Evolutionary conservation across 2,329 filamentous ascomycete species (phyloP), one percentile per base, ranked within the genome.

Genomic region (Teratosphaeria viscida): DNA sequence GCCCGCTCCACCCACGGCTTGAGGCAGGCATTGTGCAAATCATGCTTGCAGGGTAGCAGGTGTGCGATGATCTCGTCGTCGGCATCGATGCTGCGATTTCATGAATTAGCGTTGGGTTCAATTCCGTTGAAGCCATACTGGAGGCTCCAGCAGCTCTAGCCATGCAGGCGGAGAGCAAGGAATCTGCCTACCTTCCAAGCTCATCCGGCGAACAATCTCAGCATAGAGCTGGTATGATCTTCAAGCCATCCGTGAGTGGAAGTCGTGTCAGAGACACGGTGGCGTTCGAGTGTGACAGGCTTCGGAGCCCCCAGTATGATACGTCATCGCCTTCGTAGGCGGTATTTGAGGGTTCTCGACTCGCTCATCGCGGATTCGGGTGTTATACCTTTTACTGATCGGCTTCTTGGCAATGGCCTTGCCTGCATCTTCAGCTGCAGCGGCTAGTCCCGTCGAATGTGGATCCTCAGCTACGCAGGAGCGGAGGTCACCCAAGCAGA

Each of bases 1-100:
- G 94, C 92, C 74, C 95, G 88, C 76, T 95, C 90, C 54, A 92
- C 90, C 94, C 94, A 99, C 67, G 91, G 90, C 68, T 88, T 88
- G 66, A 99, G 82, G 75, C 94, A 99, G 57, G 88, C 85, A 77
- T 99, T 87, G 77, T 99, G 94, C 67, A 99, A 81, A 67, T 92
- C 83, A 79, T 99, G 95, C 60, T 90, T 89, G 75, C 94, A 99
- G 54, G 90, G 87, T 61, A 85, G 72, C 32, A 87, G 70, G 69
- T 85, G 83, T 61, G 84, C 84, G 67, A 87, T 81, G 63, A 78
- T 68, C 59, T 82, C 79, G 60, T 79, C 75, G 62, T 82, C 77
- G 59, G 71, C 60, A 61, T 70, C 63, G 55, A 69, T 66, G 60
- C 69, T 73, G 60, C 29, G 32, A 32, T 27, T 5, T 29, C 52